Percentiles rank a stretch among this genome's conserved stretches.
phyloP scores from a whole-genome alignment of 2,329 filamentous ascomycete species.

The Sclerotinia sclerotiorum region DNA sequence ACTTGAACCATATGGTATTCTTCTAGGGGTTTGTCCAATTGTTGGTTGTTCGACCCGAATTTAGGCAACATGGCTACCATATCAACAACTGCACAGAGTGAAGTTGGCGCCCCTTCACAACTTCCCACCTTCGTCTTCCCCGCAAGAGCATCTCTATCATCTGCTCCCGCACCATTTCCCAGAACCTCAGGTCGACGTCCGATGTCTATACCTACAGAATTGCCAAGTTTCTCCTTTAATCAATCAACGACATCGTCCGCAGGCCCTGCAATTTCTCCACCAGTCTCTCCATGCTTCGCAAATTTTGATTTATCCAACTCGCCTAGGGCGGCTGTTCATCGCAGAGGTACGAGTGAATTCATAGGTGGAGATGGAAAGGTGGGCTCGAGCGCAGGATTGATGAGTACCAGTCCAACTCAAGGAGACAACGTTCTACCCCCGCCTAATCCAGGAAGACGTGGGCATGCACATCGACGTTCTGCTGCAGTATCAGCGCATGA shows the following conservation, averaged over 20 bases:
- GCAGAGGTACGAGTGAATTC: slow-evolving; percentile 81
- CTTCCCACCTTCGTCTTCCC: slow-evolving; percentile 37
- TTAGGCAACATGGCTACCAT: slow-evolving; percentile 25
- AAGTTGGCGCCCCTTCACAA: slow-evolving; percentile 27
- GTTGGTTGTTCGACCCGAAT: slow-evolving; percentile 20
- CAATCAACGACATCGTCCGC: slow-evolving; percentile 14
- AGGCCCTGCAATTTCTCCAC: slow-evolving; percentile 51
- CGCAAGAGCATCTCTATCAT: slow-evolving; percentile 28
- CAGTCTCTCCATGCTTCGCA: slow-evolving; percentile 47
- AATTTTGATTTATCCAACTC: slow-evolving; percentile 31
- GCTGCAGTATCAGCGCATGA: slow-evolving; percentile 76
- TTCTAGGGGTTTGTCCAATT: slow-evolving; percentile 13
- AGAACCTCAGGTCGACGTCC: slow-evolving; percentile 52
- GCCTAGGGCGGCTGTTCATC: slow-evolving; percentile 61
- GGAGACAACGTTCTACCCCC: slow-evolving; percentile 58
- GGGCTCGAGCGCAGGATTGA: slow-evolving; percentile 45
- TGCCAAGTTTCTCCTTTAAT: slow-evolving; percentile 23
- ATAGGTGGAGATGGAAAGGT: slow-evolving; percentile 67
- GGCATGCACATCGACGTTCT: slow-evolving; percentile 80
- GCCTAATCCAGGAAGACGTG: slow-evolving; percentile 55
- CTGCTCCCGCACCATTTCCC: slow-evolving; percentile 40
- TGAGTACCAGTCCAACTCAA: slow-evolving; percentile 71
- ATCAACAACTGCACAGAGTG: slow-evolving; percentile 15
- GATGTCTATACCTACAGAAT: slow-evolving; percentile 43
- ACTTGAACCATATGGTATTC: slow-evolving; percentile 23